Percentiles rank a stretch among this genome's conserved stretches.
These are phyloP conservation scores for Yamadazyma laniorum DNA, from an alignment of 805 yeast genomes.

Conservation along the genomic window DNA sequence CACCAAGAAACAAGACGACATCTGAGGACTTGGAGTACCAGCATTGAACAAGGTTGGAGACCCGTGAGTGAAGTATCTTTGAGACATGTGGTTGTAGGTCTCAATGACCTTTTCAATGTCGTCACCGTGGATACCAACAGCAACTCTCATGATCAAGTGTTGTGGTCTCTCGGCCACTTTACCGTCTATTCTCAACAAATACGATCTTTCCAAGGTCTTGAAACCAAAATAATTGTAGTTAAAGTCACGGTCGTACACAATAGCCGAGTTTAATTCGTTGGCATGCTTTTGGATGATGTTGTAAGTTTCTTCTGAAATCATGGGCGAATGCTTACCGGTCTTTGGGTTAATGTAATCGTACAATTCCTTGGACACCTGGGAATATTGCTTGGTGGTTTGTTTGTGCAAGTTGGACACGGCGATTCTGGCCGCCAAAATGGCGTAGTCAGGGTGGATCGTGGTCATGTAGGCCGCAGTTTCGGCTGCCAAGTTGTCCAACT, in stretches of 20 bases:
- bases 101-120: slow-evolving; percentile 53
- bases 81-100: slow-evolving; percentile 59
- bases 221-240: slow-evolving; percentile 59
- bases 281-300: slow-evolving; percentile 35
- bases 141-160: slow-evolving; percentile 60
- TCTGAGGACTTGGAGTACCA: slow-evolving; percentile 58
- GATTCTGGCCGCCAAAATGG: slow-evolving; percentile 90
- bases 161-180: slow-evolving; percentile 63
- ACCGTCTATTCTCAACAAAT: slow-evolving; percentile 52
- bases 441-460: slow-evolving; percentile 97
- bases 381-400: slow-evolving; percentile 85
- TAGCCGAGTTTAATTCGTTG: slow-evolving; percentile 46
- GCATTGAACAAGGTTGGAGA: slow-evolving; percentile 63
- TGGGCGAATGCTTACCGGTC: slow-evolving; percentile 56
- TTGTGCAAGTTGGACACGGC: slow-evolving; percentile 93
- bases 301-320: slow-evolving; percentile 43
- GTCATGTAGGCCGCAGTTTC: slow-evolving; percentile 98
- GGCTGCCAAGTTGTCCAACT: slow-evolving; percentile 69
- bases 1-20: slow-evolving; percentile 62
- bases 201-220: slow-evolving; percentile 60
- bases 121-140: slow-evolving; percentile 58
- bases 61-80: slow-evolving; percentile 58
- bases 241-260: slow-evolving; percentile 50
- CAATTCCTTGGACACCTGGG: slow-evolving; percentile 70
- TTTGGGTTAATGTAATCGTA: slow-evolving; percentile 80